These are phyloP conservation scores for Ophiostoma sp. DNA, from an alignment of 2,329 filamentous ascomycete species.

Conservation along the genomic window DNA sequence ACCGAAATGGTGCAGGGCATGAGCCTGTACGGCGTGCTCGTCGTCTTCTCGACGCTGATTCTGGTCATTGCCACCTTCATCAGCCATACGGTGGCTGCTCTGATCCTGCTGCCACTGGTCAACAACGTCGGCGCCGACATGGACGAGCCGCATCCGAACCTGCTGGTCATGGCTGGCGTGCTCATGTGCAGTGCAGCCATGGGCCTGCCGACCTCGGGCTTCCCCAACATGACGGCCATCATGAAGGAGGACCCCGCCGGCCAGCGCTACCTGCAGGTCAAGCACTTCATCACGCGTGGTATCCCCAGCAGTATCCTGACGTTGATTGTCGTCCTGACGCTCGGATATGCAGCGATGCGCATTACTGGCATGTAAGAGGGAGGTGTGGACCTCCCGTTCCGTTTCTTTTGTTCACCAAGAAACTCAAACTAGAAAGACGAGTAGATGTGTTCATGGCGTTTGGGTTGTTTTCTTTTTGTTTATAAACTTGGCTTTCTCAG, in stretches of 20 bases:
- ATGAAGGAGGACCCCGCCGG: constrained; percentile 99
- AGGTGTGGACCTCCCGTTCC: neutral
- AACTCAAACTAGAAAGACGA: neutral
- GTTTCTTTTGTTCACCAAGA: neutral
- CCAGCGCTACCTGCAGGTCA: constrained; percentile 85
- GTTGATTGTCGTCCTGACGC: constrained; percentile 76
- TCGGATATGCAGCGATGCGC: constrained; percentile 90
- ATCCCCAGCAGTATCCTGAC: constrained; percentile 83
- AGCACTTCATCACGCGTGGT: constrained; percentile 93
- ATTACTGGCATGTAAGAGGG: constrained; percentile 46
- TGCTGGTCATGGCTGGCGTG: constrained; percentile 92
- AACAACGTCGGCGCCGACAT: constrained; percentile 81
- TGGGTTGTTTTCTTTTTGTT: neutral
- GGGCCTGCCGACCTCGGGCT: constrained; percentile 92
- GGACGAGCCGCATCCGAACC: constrained; percentile 87
- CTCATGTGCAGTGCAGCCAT: constrained; percentile 98
- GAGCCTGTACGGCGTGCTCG: constrained; percentile 79
- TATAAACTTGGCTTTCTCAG: neutral
- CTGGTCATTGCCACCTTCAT: constrained; percentile 96
- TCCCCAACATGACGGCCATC: constrained; percentile 99
- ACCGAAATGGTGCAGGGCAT: constrained; percentile 72
- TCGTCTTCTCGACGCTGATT: constrained; percentile 82
- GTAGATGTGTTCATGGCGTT: neutral
- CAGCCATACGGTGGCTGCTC: constrained; percentile 90
- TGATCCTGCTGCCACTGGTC: constrained; percentile 92